A percentile compares a stretch with the other conserved stretches of the same genome.
Evolutionary conservation across 306 rosid species (phyloP).

Genomic region (Parietaria judaica): DNA sequence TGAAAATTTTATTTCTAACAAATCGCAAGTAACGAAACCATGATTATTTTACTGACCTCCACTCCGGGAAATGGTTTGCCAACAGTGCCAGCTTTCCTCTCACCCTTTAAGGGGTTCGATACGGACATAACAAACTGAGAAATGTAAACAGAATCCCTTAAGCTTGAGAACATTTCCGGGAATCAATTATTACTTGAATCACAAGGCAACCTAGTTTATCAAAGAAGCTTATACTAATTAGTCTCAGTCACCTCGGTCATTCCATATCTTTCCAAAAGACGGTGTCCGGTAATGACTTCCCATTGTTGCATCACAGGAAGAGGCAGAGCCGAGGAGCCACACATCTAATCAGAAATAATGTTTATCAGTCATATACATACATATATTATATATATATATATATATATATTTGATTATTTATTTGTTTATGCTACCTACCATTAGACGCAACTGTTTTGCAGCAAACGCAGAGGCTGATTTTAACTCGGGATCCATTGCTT

Average conservation of each 20-base stretch:
- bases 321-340: conserved; percentile 98
- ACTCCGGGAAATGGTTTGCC: conserved; percentile 93
- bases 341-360: conserved; percentile 44
- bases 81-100: conserved; percentile 82
- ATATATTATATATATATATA: too few relatives aligned
- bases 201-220: conserved; percentile 13
- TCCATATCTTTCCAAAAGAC: conserved; percentile 90
- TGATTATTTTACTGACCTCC: conserved; percentile 49
- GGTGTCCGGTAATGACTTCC: conserved; percentile 79
- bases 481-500: conserved; percentile 69
- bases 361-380: neutral
- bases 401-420: too few relatives aligned
- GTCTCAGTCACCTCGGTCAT: conserved; percentile 78
- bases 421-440: conserved; percentile 46
- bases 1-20: too few relatives aligned
- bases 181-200: conserved; percentile 2
- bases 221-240: neutral
- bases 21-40: too few relatives aligned
- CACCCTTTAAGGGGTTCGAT: conserved; percentile 83
- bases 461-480: conserved; percentile 67
- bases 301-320: conserved; percentile 82
- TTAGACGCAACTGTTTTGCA: conserved; percentile 80
- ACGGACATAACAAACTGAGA: conserved; percentile 91
- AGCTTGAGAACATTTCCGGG: conserved; percentile 12
- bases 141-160: conserved; percentile 16